Percentiles rank a stretch among this genome's conserved stretches.
These are phyloP conservation scores for Lipomyces starkeyi DNA, from an alignment of 805 yeast genomes.

Conservation along the genomic window DNA sequence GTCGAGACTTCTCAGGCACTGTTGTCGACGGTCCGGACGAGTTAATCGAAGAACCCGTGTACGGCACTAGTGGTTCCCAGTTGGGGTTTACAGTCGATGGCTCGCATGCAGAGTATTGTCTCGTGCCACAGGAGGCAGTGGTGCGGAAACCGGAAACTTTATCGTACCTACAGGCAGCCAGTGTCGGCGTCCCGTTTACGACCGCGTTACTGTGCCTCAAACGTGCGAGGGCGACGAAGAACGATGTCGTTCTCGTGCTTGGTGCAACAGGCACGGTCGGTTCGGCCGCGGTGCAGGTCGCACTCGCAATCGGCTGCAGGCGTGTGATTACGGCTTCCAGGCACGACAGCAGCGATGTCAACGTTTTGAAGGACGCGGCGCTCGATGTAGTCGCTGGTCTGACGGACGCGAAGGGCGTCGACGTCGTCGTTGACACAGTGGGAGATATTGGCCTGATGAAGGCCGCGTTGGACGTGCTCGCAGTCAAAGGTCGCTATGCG, in stretches of 20 bases:
- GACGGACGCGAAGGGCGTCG: background rate
- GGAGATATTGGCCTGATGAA: background rate
- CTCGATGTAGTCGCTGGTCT: background rate
- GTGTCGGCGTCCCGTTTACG: slow-evolving; percentile 4
- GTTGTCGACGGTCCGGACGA: slow-evolving; percentile 4
- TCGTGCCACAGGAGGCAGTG: background rate
- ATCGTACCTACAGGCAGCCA: background rate
- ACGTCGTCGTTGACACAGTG: background rate
- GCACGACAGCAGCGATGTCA: slow-evolving; percentile 1
- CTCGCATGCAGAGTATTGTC: background rate
- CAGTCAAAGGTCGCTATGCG: background rate
- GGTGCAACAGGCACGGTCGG: slow-evolving; percentile 10
- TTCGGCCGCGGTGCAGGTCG: slow-evolving; percentile 1
- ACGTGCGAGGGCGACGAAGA: background rate
- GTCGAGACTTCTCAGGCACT: background rate
- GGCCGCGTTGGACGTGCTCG: slow-evolving; percentile 8
- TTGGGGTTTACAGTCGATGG: background rate
- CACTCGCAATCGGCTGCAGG: background rate
- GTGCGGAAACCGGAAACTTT: background rate
- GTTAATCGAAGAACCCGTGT: background rate
- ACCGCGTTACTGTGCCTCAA: background rate
- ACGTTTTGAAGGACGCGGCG: background rate
- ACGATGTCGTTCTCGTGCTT: slow-evolving; percentile 5
- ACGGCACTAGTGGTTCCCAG: background rate
- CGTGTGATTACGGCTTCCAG: slow-evolving; percentile 6